A percentile compares a stretch with the other conserved stretches of the same genome.
Conservation (phyloP, 169 alveolate genomes). For the Cryptosporidium sp. region DNA sequence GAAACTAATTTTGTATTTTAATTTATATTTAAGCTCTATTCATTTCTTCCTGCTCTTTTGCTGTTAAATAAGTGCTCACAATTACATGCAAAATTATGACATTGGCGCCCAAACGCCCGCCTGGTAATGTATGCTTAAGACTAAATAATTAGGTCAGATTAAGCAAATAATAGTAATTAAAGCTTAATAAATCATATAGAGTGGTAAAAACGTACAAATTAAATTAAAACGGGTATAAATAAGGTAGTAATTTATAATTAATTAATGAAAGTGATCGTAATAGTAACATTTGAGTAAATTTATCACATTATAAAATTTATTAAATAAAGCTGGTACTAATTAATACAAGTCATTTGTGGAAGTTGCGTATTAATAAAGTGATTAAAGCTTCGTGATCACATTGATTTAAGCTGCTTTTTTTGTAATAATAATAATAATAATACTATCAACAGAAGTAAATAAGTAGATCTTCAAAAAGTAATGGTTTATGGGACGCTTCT, state of each 20-base stretch:
- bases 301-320: neutral
- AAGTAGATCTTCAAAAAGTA: neutral
- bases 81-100: neutral
- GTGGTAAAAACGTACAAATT: neutral
- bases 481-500: neutral
- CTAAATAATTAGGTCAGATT: neutral
- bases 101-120: constrained; percentile 31
- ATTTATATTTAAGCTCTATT: too few species aligned
- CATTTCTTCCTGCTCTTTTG: neutral
- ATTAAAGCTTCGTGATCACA: neutral
- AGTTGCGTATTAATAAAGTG: neutral
- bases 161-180: neutral
- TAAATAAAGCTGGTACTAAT: neutral
- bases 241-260: neutral
- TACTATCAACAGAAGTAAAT: neutral
- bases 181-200: neutral
- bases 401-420: neutral
- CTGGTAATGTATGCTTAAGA: constrained; percentile 15
- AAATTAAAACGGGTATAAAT: neutral
- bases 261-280: neutral
- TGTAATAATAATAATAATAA: neutral
- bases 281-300: neutral
- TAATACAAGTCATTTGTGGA: neutral
- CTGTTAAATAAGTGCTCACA: neutral
- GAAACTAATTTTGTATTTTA: too few species aligned